Evolutionary conservation across 768 basidiomycete species (phyloP).

Genomic region (Neoboletus brunneissimus): DNA sequence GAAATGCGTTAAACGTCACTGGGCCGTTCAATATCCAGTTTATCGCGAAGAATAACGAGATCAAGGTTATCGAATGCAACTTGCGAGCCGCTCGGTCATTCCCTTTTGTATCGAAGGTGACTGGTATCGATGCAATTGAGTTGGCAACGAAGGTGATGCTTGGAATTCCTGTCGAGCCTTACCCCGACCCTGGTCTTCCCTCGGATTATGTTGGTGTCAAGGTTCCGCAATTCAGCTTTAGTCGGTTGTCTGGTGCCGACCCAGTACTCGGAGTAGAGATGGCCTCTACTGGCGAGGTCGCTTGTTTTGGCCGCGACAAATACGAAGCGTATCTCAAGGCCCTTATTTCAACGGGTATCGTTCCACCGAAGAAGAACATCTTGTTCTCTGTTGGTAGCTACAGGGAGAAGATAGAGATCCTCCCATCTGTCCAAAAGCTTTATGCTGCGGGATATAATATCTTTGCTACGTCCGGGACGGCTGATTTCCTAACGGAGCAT

Average conservation of each 20-base stretch:
- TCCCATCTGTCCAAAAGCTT: constrained; percentile 95
- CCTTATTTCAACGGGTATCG: constrained; percentile 93
- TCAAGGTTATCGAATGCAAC: constrained; percentile 99
- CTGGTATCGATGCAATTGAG: constrained; percentile 96
- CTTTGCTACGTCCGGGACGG: constrained; percentile 95
- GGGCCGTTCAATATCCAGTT: constrained; percentile 99
- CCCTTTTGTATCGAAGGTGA: constrained; percentile 99
- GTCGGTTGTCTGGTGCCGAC: constrained; percentile 93
- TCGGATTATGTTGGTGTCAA: constrained; percentile 97
- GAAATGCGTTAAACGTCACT: constrained; percentile 94
- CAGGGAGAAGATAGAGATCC: constrained; percentile 94
- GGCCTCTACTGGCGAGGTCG: constrained; percentile 99
- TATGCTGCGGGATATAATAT: constrained; percentile 91
- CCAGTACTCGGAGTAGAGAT: constrained; percentile 98
- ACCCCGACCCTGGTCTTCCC: constrained; percentile 86
- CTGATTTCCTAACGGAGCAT: constrained; percentile 97
- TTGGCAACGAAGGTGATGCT: constrained; percentile 99
- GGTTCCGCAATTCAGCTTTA: constrained; percentile 99
- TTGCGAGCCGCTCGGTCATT: constrained; percentile 95
- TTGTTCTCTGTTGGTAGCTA: constrained; percentile 95
- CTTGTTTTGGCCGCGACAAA: constrained; percentile 96
- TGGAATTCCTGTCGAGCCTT: constrained; percentile 81
- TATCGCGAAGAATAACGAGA: constrained; percentile 99
- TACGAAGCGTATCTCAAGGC: constrained; percentile 99
- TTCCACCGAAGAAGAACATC: constrained; percentile 95